Evolutionary conservation across 306 rosid genomes (phyloP), one percentile per base, ranked within the genome.

Genomic region (Arachis stenosperma): DNA sequence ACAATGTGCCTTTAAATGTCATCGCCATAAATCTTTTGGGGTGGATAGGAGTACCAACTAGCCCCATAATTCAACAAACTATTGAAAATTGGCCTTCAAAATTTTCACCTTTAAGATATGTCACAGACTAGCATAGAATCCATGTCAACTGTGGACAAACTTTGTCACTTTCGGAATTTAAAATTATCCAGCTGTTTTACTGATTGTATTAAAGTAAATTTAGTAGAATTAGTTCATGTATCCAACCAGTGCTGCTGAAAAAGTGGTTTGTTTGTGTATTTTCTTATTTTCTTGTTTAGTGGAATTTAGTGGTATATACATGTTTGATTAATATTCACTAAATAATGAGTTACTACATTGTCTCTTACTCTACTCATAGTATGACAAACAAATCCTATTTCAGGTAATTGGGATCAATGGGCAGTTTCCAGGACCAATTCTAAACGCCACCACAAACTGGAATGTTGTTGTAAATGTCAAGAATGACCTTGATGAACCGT

Each of bases 381-480:
- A 58, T 72, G 36, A 63, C 52, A 37, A 72, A 77, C 2, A 52
- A 33, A 51, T 70, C 7, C 69, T 12, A 17, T 84, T 80, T 61
- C 88, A 93, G 98, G 91, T 93, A 15, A 90, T 90, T 74, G 98
- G 90, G 64, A 84, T 93, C 81, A 87, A 89, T 46, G 89, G 89
- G 39, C 66, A 88, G 69, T 93, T 90, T 81, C 98, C 96, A 14
- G 98, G 98, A 76, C 92, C 91, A 10, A 65, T 83, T 66, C 87
- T 90, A 43, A 93, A 93, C 73, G 88, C 87, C 73, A 93, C 97
- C 37, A 93, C 98, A 10, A 93, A 90, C 80, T 93, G 98, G 98
- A 93, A 93, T 78, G 96, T 93, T 59, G 90, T 90, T 78, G 82
- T 93, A 68, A 93, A 93, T 69, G 88, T 93, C 53, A 93, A 83